Base-by-base conservation (phyloP, 2,329 filamentous ascomycete species). In the Penicillium sp. region DNA sequence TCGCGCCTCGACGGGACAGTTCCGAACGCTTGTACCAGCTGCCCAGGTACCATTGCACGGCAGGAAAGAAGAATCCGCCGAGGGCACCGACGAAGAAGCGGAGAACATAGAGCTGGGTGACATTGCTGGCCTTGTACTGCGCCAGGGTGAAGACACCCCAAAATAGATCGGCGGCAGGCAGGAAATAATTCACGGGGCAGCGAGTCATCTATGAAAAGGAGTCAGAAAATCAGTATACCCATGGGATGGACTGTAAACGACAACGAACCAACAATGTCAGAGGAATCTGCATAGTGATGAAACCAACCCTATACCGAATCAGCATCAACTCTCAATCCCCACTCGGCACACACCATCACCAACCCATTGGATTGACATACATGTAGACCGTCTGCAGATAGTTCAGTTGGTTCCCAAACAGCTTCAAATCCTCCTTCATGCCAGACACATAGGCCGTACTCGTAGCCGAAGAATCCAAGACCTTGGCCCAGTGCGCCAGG, bases 1-100 rank as follows among this genome's bases (percentile, higher is more conserved):
- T 65, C 10, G 61, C 63, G 4, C 61, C 62, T 17, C 63, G 58
- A 11, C 62, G 62, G 11, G 62, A 61, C 4, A 66, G 30, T 25
- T 66, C 63, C 0, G 59, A 61, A 19, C 61, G 50, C 36, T 66
- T 66, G 22, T 66, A 66, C 61, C 63, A 66, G 35, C 63, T 47
- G 3, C 63, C 63, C 5, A 65, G 35, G 25, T 64, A 64, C 61
- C 61, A 65, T 43, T 65, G 61, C 0, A 65, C 63, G 1, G 63
- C 63, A 7, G 69, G 68, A 33, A 71, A 70, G 55, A 71, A 72
- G 44, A 64, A 66, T 4, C 68, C 69, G 35, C 68, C 69, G 0
- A 72, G 67, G 1, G 69, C 67, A 22, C 69, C 69, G 28, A 72
- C 67, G 41, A 72, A 71, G 60, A 72, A 72, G n/a, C 69, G 68